A percentile compares a stretch with the other conserved stretches of the same genome.
Conservation (phyloP, 306 rosid genomes). For the Quillaja saponaria region DNA sequence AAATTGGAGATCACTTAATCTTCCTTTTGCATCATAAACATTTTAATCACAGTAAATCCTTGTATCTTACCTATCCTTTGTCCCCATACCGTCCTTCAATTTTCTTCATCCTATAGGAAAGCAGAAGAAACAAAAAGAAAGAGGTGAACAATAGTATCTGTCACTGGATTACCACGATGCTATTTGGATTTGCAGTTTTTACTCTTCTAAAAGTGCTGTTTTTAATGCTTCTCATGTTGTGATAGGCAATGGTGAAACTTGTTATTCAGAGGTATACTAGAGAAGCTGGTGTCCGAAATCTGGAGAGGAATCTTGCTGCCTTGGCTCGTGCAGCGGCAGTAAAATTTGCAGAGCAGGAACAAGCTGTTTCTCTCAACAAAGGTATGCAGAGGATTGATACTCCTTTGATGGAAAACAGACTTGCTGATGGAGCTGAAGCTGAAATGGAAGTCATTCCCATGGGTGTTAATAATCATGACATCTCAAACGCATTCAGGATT, state of each 20-base stretch:
- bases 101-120: slow-evolving; percentile 13
- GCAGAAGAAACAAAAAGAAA: neutral
- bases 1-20: slow-evolving; percentile 12
- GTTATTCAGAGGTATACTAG: slow-evolving; percentile 90
- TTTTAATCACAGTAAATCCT: too few relatives aligned
- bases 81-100: slow-evolving; percentile 10
- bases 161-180: neutral
- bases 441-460: slow-evolving; percentile 98
- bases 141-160: slow-evolving; percentile 7
- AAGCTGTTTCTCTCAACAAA: slow-evolving; percentile 59
- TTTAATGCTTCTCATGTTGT: slow-evolving; percentile 30
- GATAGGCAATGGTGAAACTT: slow-evolving; percentile 79
- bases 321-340: slow-evolving; percentile 99
- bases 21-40: too few relatives aligned
- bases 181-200: neutral
- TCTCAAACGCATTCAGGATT: slow-evolving; percentile 65
- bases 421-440: slow-evolving; percentile 82
- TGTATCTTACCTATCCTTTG: too few relatives aligned
- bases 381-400: slow-evolving; percentile 71
- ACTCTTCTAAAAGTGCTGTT: slow-evolving; percentile 21
- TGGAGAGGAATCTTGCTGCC: slow-evolving; percentile 88
- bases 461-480: slow-evolving; percentile 71
- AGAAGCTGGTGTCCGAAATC: slow-evolving; percentile 96
- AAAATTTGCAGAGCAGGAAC: slow-evolving; percentile 87
- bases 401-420: slow-evolving; percentile 83